These are phyloP conservation scores for Oryza coarctata DNA, from an alignment of 176 grass and related monocot species.

Conservation along the genomic window DNA sequence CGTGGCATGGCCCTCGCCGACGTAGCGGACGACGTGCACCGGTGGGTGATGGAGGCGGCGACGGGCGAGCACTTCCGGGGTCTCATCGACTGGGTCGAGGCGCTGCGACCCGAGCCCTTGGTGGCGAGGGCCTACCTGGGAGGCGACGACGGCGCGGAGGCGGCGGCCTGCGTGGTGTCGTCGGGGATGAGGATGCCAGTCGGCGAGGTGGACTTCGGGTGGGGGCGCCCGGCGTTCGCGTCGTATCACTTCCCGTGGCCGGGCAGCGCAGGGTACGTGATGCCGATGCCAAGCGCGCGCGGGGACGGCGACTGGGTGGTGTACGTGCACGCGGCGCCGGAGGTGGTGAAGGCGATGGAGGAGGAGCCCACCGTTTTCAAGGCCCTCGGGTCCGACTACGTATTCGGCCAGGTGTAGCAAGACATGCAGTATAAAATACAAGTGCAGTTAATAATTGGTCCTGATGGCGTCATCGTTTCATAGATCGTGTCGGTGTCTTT, in stretches of 20 bases:
- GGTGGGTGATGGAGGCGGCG: constrained; percentile 46
- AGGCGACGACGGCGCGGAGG: not conserved
- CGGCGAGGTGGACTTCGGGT: constrained; percentile 59
- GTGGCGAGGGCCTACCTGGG: constrained; percentile 48
- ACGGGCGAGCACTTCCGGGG: constrained; percentile 53
- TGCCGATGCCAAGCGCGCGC: constrained; percentile 65
- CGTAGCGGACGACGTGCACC: constrained; percentile 54
- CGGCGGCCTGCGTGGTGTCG: constrained; percentile 48
- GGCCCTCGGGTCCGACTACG: constrained; percentile 17
- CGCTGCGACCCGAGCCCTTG: constrained; percentile 36
- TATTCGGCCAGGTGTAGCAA: not conserved
- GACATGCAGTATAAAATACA: not conserved
- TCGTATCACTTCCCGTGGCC: constrained; percentile 84
- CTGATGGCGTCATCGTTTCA: not conserved
- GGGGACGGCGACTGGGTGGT: constrained; percentile 66
- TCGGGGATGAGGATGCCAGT: constrained; percentile 56
- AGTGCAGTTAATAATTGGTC: too few relatives aligned
- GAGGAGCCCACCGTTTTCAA: constrained; percentile 56
- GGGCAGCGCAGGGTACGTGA: constrained; percentile 54
- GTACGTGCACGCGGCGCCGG: constrained; percentile 53
- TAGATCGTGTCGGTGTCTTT: too few relatives aligned
- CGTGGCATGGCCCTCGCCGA: constrained; percentile 38
- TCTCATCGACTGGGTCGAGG: constrained; percentile 69
- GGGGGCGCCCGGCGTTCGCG: constrained; percentile 55
- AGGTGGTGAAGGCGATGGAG: constrained; percentile 60